A percentile compares a stretch with the other conserved stretches of the same genome.
Conservation (phyloP, 331 rosid genomes). For the Quercus lobata region DNA sequence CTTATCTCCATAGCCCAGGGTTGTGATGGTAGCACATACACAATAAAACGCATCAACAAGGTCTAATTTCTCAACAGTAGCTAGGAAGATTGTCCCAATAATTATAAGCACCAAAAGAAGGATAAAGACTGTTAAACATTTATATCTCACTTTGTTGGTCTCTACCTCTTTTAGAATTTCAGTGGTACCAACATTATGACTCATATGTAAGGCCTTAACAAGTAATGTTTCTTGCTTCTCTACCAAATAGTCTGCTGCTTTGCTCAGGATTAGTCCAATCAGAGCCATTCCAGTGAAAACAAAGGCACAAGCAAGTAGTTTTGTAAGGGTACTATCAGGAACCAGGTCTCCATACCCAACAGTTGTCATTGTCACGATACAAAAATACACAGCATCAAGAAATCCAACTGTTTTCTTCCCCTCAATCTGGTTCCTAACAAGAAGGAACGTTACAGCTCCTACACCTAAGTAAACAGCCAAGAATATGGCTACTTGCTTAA, state of each 20-base stretch:
- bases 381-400: constrained; percentile 50
- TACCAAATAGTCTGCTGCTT: constrained; percentile 50
- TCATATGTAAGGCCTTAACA: constrained; percentile 24
- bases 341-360: constrained; percentile 58
- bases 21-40: constrained; percentile 60
- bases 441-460: constrained; percentile 39
- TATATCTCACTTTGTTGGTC: constrained; percentile 30
- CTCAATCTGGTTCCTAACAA: constrained; percentile 31
- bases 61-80: constrained; percentile 31
- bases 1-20: constrained; percentile 73
- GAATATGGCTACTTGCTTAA: constrained; percentile 19
- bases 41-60: constrained; percentile 67
- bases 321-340: constrained; percentile 30
- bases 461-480: constrained; percentile 37
- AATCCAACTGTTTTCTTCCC: constrained; percentile 38
- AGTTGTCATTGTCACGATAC: constrained; percentile 59
- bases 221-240: constrained; percentile 50
- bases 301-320: constrained; percentile 50
- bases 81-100: constrained; percentile 37
- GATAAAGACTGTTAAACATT: constrained; percentile 28
- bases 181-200: neutral
- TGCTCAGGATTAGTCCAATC: constrained; percentile 29
- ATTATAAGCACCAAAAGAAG: constrained; percentile 32
- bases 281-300: constrained; percentile 54
- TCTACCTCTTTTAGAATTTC: constrained; percentile 28